Base-by-base conservation (phyloP, 768 basidiomycete species). In the Rhizopogon rudus region DNA sequence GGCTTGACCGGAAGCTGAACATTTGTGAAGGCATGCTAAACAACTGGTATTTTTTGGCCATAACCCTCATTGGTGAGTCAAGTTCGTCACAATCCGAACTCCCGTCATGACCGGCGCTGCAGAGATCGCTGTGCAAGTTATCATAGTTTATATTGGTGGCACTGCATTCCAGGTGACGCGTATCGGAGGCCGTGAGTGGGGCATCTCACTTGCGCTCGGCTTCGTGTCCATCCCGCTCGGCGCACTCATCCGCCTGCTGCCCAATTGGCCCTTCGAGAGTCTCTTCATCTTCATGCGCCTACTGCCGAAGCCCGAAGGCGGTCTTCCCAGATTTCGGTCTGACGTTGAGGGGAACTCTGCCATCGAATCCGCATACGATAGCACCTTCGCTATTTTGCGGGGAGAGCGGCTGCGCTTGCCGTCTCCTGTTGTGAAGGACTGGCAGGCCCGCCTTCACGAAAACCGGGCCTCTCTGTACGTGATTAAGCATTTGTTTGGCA, bases 71-170 rank as follows among this genome's bases (percentile, higher is more conserved):
- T 56, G 96, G 93, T 94, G 62, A 57, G 78, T 76, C 16, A 20
- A 48, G 3, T 39, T 39, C 3, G 5, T 16, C 10, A 35, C 10
- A 35, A 16, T 9, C 50, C 58, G 55, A 43, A 50, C 53, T 35
- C 16, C 39, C 52, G 41, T 22, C 35, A 59, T 51, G 14, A 16
- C 28, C 44, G 16, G 45, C 44, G 50, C 51, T 37, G 29, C 68
- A 95, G 93, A 98, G 82, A 79, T 96, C 63, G 90, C 75, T 13
- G 80, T 88, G 17, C 96, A 99, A 68, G 68, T 93, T 44, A 59
- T 93, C 57, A 95, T 98, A 55, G 89, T 98, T 51, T 91, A 93
- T 64, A 78, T 98, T 44, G 95, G 94, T 40, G 88, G 91, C 37
- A 81, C 88, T 3, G 95, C 94, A 0, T 98, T 98, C 77, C 85